phyloP scores from a whole-genome alignment of 768 basidiomycete species.

The Suillus weaverae region DNA sequence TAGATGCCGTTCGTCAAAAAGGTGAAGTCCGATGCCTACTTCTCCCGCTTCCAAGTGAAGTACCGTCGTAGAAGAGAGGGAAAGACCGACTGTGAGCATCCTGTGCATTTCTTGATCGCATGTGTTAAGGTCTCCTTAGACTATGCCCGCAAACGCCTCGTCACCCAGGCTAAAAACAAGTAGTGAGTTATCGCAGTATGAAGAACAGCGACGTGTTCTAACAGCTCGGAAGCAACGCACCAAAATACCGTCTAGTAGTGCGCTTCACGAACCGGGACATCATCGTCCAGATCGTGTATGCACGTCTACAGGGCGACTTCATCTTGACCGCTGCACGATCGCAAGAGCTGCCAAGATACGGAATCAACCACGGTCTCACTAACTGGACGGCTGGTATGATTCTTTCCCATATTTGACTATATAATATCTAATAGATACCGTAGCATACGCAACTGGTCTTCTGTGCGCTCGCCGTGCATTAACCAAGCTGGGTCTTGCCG shows the following conservation, averaged over 20 bases:
- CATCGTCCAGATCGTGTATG: slow-evolving; percentile 94
- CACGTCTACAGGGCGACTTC: slow-evolving; percentile 96
- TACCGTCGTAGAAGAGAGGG: slow-evolving; percentile 97
- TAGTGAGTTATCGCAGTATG: slow-evolving; percentile 54
- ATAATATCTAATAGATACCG: slow-evolving; percentile 7
- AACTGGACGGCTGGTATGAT: slow-evolving; percentile 93
- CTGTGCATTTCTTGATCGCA: not conserved
- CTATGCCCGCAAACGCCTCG: slow-evolving; percentile 96
- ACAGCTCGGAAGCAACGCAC: slow-evolving; percentile 66
- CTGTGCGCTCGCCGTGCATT: slow-evolving; percentile 93
- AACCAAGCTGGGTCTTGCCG: slow-evolving; percentile 92
- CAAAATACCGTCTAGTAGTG: slow-evolving; percentile 98
- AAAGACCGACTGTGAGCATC: slow-evolving; percentile 90
- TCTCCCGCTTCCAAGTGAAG: slow-evolving; percentile 98
- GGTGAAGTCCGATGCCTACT: slow-evolving; percentile 95
- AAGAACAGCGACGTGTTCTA: slow-evolving; percentile 8
- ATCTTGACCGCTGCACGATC: slow-evolving; percentile 87
- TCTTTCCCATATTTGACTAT: not conserved
- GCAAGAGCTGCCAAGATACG: slow-evolving; percentile 90
- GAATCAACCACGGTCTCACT: slow-evolving; percentile 96
- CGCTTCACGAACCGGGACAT: slow-evolving; percentile 98
- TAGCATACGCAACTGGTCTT: slow-evolving; percentile 96
- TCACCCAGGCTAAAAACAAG: slow-evolving; percentile 99
- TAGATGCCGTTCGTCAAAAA: slow-evolving; percentile 98
- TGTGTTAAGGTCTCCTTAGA: slow-evolving; percentile 46